phyloP scores from a whole-genome alignment of 2,329 filamentous ascomycete species.

The Trichocomaceae sp. region DNA sequence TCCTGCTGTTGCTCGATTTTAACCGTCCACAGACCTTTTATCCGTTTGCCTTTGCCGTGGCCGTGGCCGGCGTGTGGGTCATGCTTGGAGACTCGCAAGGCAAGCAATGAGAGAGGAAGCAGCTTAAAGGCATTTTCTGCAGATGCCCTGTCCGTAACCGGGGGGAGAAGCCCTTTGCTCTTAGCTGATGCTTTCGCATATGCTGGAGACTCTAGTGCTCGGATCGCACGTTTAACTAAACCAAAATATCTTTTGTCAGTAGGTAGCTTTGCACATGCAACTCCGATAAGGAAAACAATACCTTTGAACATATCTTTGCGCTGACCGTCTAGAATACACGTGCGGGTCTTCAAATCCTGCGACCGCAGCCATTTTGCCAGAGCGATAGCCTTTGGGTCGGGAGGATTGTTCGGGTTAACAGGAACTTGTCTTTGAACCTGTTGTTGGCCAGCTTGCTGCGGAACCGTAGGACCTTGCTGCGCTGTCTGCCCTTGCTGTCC shows the following conservation, averaged over 20 bases:
- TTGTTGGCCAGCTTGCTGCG: conserved; percentile 12
- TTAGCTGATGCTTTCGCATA: conserved; percentile 77
- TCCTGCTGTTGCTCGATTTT: conserved; percentile 95
- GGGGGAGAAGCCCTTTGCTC: conserved; percentile 83
- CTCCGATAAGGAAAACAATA: conserved; percentile 32
- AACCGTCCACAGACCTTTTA: conserved; percentile 95
- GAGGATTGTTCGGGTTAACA: conserved; percentile 51
- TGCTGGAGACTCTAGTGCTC: conserved; percentile 78
- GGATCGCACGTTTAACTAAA: conserved; percentile 88
- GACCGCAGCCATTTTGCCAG: conserved; percentile 79
- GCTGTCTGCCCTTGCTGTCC: conserved; percentile 13
- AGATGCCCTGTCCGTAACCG: conserved; percentile 77
- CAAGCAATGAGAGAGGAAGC: conserved; percentile 87
- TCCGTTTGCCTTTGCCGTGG: conserved; percentile 63
- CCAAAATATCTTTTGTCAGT: background rate
- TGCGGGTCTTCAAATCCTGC: conserved; percentile 82
- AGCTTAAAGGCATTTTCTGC: conserved; percentile 94
- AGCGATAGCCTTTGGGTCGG: conserved; percentile 81
- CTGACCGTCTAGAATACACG: conserved; percentile 90
- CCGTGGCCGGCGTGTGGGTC: conserved; percentile 72
- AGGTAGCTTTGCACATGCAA: background rate
- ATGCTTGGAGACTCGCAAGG: conserved; percentile 77
- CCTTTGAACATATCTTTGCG: conserved; percentile 97
- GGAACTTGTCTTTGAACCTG: conserved; percentile 43
- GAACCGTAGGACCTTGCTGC: conserved; percentile 10